Evolutionary conservation across 179 eudicot species (phyloP).

Genomic region (Spergularia azorica): DNA sequence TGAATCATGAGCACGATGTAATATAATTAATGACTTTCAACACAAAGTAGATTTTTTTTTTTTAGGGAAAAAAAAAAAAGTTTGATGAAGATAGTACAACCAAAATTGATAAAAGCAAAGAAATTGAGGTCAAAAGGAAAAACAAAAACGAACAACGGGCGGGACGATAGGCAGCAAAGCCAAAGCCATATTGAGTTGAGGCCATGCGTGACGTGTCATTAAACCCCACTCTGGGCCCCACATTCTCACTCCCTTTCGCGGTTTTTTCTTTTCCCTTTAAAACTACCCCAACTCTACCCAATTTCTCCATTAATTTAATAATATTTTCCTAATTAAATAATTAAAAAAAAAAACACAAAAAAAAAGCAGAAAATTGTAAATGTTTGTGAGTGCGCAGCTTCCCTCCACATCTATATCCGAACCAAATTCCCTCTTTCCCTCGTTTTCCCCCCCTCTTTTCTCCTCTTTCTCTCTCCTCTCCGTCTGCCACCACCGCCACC

Average conservation of each 20-base stretch:
- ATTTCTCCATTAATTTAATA: not conserved
- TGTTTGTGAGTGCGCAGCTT: constrained; percentile 14
- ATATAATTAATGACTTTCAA: too few species aligned
- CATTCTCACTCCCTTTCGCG: not conserved
- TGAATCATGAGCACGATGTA: too few species aligned
- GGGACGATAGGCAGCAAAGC: not conserved
- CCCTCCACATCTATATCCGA: constrained; percentile 47
- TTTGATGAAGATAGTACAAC: not conserved
- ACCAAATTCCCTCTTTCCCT: constrained; percentile 41
- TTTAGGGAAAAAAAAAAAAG: not conserved
- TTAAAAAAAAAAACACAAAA: not conserved
- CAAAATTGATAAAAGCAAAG: not conserved
- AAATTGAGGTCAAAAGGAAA: not conserved
- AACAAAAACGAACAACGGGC: not conserved
- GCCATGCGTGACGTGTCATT: not conserved
- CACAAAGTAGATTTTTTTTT: not conserved
- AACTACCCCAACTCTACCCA: not conserved
- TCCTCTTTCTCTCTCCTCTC: not conserved
- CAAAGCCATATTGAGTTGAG: not conserved
- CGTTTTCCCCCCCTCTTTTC: constrained; percentile 18
- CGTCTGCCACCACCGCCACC: constrained; percentile 10
- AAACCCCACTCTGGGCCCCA: too few species aligned
- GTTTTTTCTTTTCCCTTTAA: constrained; percentile 1
- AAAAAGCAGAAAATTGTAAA: not conserved
- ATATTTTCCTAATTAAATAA: not conserved